Evolutionary conservation across 306 rosid genomes (phyloP), one percentile per base, ranked within the genome.

Genomic region (Quercus rubra): DNA sequence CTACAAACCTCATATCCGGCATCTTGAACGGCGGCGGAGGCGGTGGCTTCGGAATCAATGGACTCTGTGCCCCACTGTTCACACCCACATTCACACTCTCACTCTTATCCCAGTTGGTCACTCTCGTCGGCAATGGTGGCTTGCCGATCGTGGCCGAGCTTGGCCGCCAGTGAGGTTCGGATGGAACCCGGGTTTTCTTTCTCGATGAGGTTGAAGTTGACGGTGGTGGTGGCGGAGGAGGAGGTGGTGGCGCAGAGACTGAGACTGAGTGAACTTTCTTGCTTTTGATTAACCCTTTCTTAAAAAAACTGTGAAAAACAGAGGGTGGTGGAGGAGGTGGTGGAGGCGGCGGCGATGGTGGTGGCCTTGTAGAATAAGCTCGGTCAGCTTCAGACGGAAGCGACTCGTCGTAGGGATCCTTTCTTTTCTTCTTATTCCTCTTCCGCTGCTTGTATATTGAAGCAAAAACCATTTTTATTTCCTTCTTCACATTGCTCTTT

Each of bases 61-160:
- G 96, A 14, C 89, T 89, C 85, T 83, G 93, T 63, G 73, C 55
- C 28, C 91, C 88, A 75, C 62, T 56, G 55, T 77, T 49, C 54
- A 49, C 54, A 49, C 17, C 11, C 54, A 12, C 54, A 49, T 49
- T 49, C 54, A 49, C 86, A 41, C 66, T 20, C 41, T 38, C 70
- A 3, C 76, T 55, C 66, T 87, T 86, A 7, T 80, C 70, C 79
- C 14, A 56, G 72, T 21, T 75, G 71, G 4, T 80, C 1, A 75
- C n/a, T 57, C 79, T 89, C 30, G 84, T 74, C 1, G 97, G 97
- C 64, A 92, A 64, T 5, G 97, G 98, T 0, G 97, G 98, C 15
- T 83, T 86, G 10, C 85, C 74, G 23, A 43, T 0, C 63, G 46
- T 2, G 63, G 77, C 2, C 2, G 83, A 21, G 5, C 56, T 77